Evolutionary conservation across 371 early-diverging fungal genomes (phyloP), one percentile per base, ranked within the genome.

Genomic region (Rhizomucor pusillus): DNA sequence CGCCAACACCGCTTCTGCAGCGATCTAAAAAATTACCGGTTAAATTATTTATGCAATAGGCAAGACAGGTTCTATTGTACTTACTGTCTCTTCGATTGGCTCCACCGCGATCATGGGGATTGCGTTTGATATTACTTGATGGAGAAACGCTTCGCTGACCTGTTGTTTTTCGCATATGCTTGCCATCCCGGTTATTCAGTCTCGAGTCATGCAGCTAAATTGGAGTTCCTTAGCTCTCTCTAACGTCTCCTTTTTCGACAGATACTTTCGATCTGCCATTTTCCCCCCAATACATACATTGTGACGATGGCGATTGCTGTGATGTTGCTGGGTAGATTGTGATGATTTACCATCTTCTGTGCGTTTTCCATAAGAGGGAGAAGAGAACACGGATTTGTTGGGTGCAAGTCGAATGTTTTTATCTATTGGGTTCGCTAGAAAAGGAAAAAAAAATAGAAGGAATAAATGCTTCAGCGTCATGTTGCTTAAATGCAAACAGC

Each of bases 401-500:
- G 80, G 79, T 33, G 84, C 81, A 12, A 77, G 77, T 25, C 81
- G 72, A 40, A 81, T 66, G 48, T 80, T 78, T 56, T 80, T 76
- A 53, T 73, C 72, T 71, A 61, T n/a, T 13, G 43, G 23, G 46
- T 60, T 50, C 9, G 53, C 46, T 37, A 41, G n/a, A 34, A 29
- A 24, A n/a, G 33, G 25, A 24, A 34, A 29, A 24, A n/a, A 39
- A 41, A 12, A 12, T 49, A 18, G 43, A n/a, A n/a, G n/a, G n/a
- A n/a, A n/a, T n/a, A n/a, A n/a, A n/a, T n/a, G n/a, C n/a, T n/a
- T n/a, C n/a, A n/a, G n/a, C n/a, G n/a, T n/a, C n/a, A n/a, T n/a
- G n/a, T n/a, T n/a, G n/a, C n/a, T n/a, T n/a, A n/a, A n/a, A n/a
- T n/a, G n/a, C n/a, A n/a, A n/a, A n/a, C n/a, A n/a, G n/a, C 11